phyloP scores from a whole-genome alignment of 495 filamentous ascomycete species.

The Margaritispora aquatica region DNA sequence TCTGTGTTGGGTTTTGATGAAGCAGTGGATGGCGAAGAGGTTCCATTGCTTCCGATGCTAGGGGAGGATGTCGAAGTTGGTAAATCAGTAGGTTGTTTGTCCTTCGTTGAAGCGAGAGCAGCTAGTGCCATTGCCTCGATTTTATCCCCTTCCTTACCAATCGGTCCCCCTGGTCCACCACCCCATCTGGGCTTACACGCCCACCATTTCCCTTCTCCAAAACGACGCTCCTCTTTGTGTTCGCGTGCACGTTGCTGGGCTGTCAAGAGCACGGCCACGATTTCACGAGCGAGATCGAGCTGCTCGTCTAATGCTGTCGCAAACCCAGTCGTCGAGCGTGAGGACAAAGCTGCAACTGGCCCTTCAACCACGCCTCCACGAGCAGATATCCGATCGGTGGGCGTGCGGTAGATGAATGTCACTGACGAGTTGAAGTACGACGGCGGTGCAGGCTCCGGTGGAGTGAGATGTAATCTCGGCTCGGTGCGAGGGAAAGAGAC shows the following conservation, averaged over 20 bases:
- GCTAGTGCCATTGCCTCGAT: slow-evolving; percentile 4
- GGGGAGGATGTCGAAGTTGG: neutral
- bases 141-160: slow-evolving; percentile 40
- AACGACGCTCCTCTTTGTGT: slow-evolving; percentile 53
- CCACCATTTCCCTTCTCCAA: slow-evolving; percentile 82
- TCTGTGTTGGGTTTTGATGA: neutral
- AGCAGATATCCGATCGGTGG: slow-evolving; percentile 60
- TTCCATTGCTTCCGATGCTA: neutral
- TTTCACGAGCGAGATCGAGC: slow-evolving; percentile 67
- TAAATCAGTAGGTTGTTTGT: neutral
- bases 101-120: neutral
- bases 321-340: slow-evolving; percentile 45
- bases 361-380: slow-evolving; percentile 71
- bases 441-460: slow-evolving; percentile 37
- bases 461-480: slow-evolving; percentile 54
- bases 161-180: slow-evolving; percentile 59
- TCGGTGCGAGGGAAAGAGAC: slow-evolving; percentile 54
- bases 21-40: neutral
- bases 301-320: slow-evolving; percentile 39
- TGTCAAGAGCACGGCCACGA: slow-evolving; percentile 65
- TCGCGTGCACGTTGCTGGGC: slow-evolving; percentile 80
- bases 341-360: slow-evolving; percentile 60
- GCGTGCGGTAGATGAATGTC: slow-evolving; percentile 58
- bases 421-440: slow-evolving; percentile 47
- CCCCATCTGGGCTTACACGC: slow-evolving; percentile 68